A percentile compares a stretch with the other conserved stretches of the same genome.
These are phyloP conservation scores for Sclerotinia nivalis DNA, from an alignment of 2,329 filamentous ascomycete genomes.

Conservation along the genomic window DNA sequence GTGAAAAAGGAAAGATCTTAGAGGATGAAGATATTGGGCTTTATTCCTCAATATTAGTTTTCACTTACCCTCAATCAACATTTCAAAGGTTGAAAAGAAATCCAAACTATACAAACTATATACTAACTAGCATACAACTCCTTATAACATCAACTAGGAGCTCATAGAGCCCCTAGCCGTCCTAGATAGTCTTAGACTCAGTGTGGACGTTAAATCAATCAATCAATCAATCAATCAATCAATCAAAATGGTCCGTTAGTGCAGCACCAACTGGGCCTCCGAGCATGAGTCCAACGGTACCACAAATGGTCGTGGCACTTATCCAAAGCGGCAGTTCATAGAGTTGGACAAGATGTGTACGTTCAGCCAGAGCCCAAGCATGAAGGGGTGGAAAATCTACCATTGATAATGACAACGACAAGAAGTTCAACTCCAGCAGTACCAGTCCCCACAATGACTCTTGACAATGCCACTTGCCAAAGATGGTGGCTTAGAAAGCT, in stretches of 20 bases:
- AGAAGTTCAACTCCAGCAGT: not conserved
- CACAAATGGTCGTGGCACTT: not conserved
- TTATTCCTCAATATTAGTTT: no score
- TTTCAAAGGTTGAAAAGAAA: no score
- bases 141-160: no score
- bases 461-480: not conserved
- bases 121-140: no score
- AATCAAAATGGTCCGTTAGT: not conserved
- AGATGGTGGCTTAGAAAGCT: not conserved
- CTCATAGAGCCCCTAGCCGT: no score
- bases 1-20: no score
- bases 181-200: no score
- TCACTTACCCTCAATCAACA: no score
- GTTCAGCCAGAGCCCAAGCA: not conserved
- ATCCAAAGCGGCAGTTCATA: not conserved
- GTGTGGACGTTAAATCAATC: no score
- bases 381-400: not conserved
- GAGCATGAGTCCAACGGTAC: not conserved
- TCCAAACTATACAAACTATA: no score
- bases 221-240: no score
- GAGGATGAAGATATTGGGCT: no score
- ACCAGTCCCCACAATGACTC: not conserved
- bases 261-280: not conserved
- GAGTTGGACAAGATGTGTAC: not conserved
- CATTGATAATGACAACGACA: not conserved